Percentiles rank a stretch among this genome's conserved stretches.
phyloP scores from a whole-genome alignment of 148 eudicot genomes.

The Limonium bicolor region DNA sequence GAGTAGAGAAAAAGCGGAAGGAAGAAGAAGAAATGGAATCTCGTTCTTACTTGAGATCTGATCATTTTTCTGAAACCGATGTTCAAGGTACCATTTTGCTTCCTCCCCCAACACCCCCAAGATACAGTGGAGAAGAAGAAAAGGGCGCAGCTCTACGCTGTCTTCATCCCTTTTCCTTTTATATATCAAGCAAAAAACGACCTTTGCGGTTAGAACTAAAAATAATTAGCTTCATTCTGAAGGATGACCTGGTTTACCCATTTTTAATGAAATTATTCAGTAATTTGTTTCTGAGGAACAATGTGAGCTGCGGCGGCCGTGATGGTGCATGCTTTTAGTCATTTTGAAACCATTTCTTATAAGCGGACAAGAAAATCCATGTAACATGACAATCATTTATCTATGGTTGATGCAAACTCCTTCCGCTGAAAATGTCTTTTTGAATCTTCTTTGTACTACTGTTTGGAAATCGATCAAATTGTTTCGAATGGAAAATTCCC shows the following conservation, averaged over 20 bases:
- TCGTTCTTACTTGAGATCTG: slow-evolving; percentile 3
- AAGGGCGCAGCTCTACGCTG: no score
- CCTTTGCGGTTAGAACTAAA: background rate
- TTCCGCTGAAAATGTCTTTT: background rate
- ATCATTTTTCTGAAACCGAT: no score
- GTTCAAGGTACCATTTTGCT: slow-evolving; percentile 1
- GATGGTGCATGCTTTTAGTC: no score
- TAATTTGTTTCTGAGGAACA: no score
- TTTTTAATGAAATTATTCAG: no score
- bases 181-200: background rate
- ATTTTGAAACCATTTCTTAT: no score
- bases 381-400: background rate
- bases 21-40: slow-evolving; percentile 4
- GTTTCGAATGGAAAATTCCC: background rate
- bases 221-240: background rate
- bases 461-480: background rate
- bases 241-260: no score
- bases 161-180: background rate
- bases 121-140: no score
- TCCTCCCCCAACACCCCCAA: background rate
- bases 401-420: background rate
- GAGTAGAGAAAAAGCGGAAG: slow-evolving; percentile 5
- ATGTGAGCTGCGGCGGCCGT: no score
- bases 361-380: no score
- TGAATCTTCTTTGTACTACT: background rate